Evolutionary conservation across 2,329 filamentous ascomycete species (phyloP), one percentile per base, ranked within the genome.

Genomic region (Metarhizium album): DNA sequence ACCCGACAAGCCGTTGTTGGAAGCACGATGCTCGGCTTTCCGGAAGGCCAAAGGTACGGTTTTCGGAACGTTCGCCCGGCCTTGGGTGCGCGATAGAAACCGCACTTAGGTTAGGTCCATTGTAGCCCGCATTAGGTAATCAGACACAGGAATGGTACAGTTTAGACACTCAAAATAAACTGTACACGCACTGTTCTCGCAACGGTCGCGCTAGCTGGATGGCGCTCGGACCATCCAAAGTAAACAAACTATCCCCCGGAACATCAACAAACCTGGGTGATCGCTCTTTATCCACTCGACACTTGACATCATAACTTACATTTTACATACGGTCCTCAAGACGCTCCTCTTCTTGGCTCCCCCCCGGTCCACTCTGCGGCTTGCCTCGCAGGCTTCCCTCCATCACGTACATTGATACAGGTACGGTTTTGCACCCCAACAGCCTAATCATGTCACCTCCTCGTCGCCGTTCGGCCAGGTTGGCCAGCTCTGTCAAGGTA

Each of bases 401-500:
- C 29, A 42, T 24, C 20, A 40, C 20, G 14, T 9, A 14, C 35
- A 29, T 48, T 20, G 16, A 48, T 24, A 37, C 23, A 14, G 37
- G 23, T 18, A 6, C 40, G 18, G 3, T 24, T n/a, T 43, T 23
- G 40, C 8, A 43, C 8, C 40, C 7, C 2, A 9, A n/a, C 11
- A 31, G 37, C 35, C 23, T 43, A 46, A 65, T 46, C 53, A 72
- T 71, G 67, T 65, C 69, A 49, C 67, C 67, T 48, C 67, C 69
- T 52, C 69, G 69, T 60, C 70, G 70, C 59, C 69, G 70, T 53
- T 73, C 70, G 50, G 70, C 70, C 57, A 68, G 70, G 57, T 62
- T 73, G 62, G 70, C 70, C 50, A 61, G 60, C 55, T 58, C 62
- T 42, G 56, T 55, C 20, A 71, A 70, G 68, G 69, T 71, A 61